These are phyloP conservation scores for Crithidia fasciculata DNA, from an alignment of 208 protist species.

Conservation along the genomic window DNA sequence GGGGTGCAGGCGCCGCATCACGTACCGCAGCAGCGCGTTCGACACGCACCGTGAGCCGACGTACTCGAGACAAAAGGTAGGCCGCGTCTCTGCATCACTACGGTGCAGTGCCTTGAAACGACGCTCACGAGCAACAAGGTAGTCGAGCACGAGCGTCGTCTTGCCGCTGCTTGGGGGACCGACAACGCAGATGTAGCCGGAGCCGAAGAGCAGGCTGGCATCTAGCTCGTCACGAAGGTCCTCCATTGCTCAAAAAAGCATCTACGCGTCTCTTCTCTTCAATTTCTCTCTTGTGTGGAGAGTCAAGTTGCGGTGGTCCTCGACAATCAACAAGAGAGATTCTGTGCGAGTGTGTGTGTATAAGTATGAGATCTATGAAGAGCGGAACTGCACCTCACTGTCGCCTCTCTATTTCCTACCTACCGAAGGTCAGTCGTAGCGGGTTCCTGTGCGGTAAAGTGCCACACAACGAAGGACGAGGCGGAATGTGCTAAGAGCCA, in stretches of 20 bases:
- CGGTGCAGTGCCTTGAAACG: conserved; percentile 26
- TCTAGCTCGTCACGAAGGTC: conserved; percentile 74
- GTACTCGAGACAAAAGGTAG: conserved; percentile 52
- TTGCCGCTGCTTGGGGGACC: conserved; percentile 85
- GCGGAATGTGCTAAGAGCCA: no score
- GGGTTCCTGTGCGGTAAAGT: no score
- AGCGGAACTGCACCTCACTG: no score
- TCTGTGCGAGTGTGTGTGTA: not conserved
- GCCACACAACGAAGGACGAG: no score
- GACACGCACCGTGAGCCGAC: conserved; percentile 37
- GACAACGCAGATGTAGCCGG: conserved; percentile 75
- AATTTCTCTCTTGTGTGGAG: no score
- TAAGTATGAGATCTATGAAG: not conserved
- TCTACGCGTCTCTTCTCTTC: not conserved
- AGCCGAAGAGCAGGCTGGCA: conserved; percentile 73
- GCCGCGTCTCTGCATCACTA: conserved; percentile 6
- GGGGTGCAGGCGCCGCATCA: conserved; percentile 33
- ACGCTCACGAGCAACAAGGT: conserved; percentile 60
- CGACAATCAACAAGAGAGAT: no score
- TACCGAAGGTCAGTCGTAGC: no score
- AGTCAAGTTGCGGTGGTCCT: no score
- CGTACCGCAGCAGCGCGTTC: conserved; percentile 33
- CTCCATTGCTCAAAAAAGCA: not conserved
- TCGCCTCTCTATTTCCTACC: no score
- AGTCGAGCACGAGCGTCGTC: conserved; percentile 63